Evolutionary conservation across 352 stramenopile genomes (phyloP).

Genomic region (Nannochloropsis limnetica): DNA sequence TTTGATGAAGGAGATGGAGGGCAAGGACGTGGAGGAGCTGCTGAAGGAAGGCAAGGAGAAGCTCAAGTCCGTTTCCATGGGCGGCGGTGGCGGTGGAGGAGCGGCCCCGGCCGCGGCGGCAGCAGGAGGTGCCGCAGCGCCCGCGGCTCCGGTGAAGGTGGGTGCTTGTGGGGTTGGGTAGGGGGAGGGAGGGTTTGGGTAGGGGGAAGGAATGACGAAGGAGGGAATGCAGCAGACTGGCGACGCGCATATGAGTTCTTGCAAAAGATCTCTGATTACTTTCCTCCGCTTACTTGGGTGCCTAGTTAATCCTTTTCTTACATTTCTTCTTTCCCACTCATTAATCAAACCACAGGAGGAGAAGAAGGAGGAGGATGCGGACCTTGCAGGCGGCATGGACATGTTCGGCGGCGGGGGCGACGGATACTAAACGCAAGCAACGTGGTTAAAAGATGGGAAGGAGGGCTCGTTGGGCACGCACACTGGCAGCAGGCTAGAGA

Average conservation of each 20-base stretch:
- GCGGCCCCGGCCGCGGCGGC: background rate
- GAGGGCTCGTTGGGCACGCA: too few relatives aligned
- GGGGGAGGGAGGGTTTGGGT: background rate
- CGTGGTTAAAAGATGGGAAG: background rate
- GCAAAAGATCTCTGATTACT: background rate
- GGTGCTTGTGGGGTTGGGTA: background rate
- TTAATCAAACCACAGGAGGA: background rate
- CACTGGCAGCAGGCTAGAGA: background rate
- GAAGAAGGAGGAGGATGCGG: constrained; percentile 10
- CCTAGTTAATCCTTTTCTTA: background rate
- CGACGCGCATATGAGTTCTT: background rate
- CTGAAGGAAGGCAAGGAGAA: constrained; percentile 31
- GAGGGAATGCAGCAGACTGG: background rate
- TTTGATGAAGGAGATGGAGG: constrained; percentile 32
- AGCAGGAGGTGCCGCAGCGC: background rate
- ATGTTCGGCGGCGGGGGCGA: constrained; percentile 23
- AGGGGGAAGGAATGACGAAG: too few relatives aligned
- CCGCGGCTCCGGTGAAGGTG: constrained; percentile 8
- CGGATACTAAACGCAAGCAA: background rate
- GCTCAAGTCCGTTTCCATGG: constrained; percentile 1
- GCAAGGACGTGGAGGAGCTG: constrained; percentile 28
- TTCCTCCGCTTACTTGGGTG: background rate
- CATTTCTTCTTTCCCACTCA: background rate
- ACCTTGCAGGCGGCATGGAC: background rate
- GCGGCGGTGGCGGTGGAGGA: background rate